Evolutionary conservation across 495 filamentous ascomycete species (phyloP), one percentile per base, ranked within the genome.

Genomic region (Entonaema liquescens): DNA sequence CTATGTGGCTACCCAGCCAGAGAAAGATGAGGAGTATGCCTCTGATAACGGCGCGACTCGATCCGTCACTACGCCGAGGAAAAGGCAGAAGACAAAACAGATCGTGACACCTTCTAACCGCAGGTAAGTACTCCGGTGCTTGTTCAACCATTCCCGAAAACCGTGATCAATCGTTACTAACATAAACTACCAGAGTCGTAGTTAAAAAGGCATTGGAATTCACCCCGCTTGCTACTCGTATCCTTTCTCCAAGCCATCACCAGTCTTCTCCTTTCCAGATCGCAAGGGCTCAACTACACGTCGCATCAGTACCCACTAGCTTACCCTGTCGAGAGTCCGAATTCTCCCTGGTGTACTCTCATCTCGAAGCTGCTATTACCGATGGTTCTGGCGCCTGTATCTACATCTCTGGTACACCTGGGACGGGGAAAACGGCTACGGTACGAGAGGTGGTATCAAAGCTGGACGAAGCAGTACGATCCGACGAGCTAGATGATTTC

Each of bases 331-430:
- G 96, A 62, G 94, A 97, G 70, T 88, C 85, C 13, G 96, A 99
- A 78, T 99, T 98, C 80, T 85, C 89, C 17, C 89, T 90, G 2
- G 96, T 99, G 12, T 98, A 98, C 76, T 90, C 91, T 2, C 92
- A 98, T 77, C 91, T 99, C 42, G 94, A 97, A 71, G 90, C 93
- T 9, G 96, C 96, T 64, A 98, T 99, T 77, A 91, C 92, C 54
- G 94, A 96, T 65, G 96, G 94, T 38, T 91, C 91, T 4, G 96
- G 96, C 7, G 88, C 93, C 4, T 99, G 96, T 78, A 97, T 99
- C 76, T 99, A 99, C 81, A 98, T 99, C 60, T 97, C 96, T n/a
- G 96, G 96, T 40, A 98, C 94, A 0, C 96, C 96, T 0, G 96
- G 96, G n/a, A 99, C 96, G 0, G 96, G 96, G 59, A 99, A 99